Conservation (phyloP, 768 basidiomycete genomes). For the Tubosaeta brunneosetosa region DNA sequence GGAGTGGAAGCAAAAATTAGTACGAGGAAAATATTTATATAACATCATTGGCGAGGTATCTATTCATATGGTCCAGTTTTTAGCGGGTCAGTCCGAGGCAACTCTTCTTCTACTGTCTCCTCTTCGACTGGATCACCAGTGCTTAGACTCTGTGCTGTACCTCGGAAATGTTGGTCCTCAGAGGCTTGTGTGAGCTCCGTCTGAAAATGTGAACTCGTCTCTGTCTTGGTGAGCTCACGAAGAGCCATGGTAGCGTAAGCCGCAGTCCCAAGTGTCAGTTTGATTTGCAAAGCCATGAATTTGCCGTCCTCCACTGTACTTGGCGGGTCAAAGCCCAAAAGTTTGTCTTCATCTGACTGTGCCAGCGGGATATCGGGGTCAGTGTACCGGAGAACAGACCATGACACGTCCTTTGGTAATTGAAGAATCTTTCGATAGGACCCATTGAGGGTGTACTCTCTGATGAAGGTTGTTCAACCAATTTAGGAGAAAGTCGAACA, state of each 20-base stretch:
- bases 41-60: background rate
- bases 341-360: conserved; percentile 91
- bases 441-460: conserved; percentile 89
- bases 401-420: conserved; percentile 74
- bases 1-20: background rate
- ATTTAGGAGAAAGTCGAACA: background rate
- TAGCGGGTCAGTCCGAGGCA: background rate
- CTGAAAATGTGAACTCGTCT: conserved; percentile 91
- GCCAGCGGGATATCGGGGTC: conserved; percentile 90
- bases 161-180: conserved; percentile 79
- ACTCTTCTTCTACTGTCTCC: conserved; percentile 5
- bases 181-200: conserved; percentile 69
- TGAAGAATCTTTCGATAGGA: conserved; percentile 93
- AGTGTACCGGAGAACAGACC: conserved; percentile 83
- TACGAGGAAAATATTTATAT: background rate
- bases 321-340: conserved; percentile 78
- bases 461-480: conserved; percentile 29
- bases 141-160: conserved; percentile 31
- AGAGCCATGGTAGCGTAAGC: conserved; percentile 99
- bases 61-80: background rate
- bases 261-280: conserved; percentile 80
- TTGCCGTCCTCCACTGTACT: conserved; percentile 63
- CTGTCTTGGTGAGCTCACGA: conserved; percentile 90
- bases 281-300: conserved; percentile 84
- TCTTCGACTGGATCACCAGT: conserved; percentile 20